Conservation (phyloP, 352 stramenopile species). For the Globisporangium acanthophoron region DNA sequence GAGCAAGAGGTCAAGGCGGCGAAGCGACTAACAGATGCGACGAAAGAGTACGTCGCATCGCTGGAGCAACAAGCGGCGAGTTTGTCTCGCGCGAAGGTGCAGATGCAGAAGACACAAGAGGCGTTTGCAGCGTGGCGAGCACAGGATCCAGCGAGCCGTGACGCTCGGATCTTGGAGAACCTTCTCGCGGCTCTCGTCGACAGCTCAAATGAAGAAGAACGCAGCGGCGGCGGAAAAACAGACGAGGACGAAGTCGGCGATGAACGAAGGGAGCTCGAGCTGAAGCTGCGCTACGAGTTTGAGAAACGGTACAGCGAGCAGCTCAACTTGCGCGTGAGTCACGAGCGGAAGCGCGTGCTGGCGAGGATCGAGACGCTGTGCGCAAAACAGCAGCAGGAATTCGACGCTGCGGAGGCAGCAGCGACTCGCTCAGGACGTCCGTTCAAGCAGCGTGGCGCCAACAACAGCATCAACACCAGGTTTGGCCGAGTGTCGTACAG, state of each 20-base stretch:
- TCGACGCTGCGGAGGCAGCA: conserved; percentile 3
- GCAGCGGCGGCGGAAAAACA: too few relatives aligned
- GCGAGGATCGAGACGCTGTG: conserved; percentile 49
- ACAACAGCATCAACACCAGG: conserved; percentile 5
- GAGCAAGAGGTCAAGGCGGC: conserved; percentile 29
- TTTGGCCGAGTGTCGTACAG: conserved; percentile 16
- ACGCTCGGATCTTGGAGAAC: conserved; percentile 7
- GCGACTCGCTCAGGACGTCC: not conserved
- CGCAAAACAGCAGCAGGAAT: conserved; percentile 1
- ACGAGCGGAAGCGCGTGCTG: conserved; percentile 50
- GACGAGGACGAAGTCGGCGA: not conserved
- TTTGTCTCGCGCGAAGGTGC: conserved; percentile 1
- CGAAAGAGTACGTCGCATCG: conserved; percentile 17
- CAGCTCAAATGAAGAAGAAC: not conserved
- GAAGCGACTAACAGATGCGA: conserved; percentile 24
- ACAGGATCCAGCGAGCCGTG: not conserved
- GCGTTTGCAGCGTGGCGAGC: conserved; percentile 7
- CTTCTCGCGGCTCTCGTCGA: conserved; percentile 20
- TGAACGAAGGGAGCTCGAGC: conserved; percentile 18
- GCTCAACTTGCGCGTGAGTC: conserved; percentile 43
- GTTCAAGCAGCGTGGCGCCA: not conserved
- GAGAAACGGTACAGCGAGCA: conserved; percentile 47
- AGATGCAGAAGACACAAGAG: not conserved
- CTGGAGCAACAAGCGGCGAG: conserved; percentile 22
- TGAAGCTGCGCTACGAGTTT: conserved; percentile 38